Conservation (phyloP, 306 rosid genomes). For the Rosa multiflora region DNA sequence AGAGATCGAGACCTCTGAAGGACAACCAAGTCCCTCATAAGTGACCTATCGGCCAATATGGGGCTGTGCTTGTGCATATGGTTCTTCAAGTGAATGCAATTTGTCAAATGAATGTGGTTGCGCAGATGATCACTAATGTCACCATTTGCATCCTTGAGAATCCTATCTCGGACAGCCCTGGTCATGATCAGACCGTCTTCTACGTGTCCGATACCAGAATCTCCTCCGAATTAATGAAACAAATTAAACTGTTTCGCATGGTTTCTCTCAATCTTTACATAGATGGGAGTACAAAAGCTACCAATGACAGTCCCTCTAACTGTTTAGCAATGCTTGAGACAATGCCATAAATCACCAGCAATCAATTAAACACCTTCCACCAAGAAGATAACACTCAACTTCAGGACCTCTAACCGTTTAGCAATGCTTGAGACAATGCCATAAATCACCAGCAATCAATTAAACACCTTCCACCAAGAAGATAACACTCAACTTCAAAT, state of each 20-base stretch:
- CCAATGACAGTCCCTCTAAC: constrained; percentile 26
- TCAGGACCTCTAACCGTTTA: constrained; percentile 27
- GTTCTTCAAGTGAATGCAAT: constrained; percentile 98
- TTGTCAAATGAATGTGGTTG: constrained; percentile 94
- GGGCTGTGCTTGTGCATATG: constrained; percentile 99
- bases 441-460: constrained; percentile 31
- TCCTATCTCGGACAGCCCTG: constrained; percentile 82
- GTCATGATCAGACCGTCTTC: constrained; percentile 79
- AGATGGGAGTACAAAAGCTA: constrained; percentile 24
- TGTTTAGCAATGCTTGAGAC: constrained; percentile 23
- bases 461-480: constrained; percentile 26
- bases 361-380: constrained; percentile 33
- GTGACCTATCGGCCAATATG: constrained; percentile 78
- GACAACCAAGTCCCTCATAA: constrained; percentile 89
- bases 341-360: constrained; percentile 32
- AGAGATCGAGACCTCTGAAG: constrained; percentile 89
- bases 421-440: constrained; percentile 32
- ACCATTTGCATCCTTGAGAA: constrained; percentile 98
- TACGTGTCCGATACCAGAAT: constrained; percentile 39
- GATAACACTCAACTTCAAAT: constrained; percentile 34
- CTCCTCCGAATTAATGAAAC: constrained; percentile 48
- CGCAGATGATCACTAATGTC: constrained; percentile 92
- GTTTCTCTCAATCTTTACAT: constrained; percentile 38
- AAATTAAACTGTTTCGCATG: constrained; percentile 42
- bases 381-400: constrained; percentile 28